Base-by-base conservation (phyloP, 1,284 basidiomycete species). In the Ganoderma meredithae region DNA sequence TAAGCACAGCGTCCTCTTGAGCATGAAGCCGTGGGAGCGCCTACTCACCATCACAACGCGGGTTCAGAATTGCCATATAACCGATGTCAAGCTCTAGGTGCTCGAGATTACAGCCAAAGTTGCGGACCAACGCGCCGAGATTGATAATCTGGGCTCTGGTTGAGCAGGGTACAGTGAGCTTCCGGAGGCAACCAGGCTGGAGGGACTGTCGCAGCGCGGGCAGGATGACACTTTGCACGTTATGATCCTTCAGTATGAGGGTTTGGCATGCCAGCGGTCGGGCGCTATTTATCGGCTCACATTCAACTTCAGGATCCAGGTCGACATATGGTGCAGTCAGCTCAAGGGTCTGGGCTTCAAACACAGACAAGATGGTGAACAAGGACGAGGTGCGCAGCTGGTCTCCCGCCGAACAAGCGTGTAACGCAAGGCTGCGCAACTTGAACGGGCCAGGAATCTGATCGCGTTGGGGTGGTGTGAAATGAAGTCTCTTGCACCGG, bases 351-450 rank as follows among this genome's bases (percentile, higher is more conserved):
- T 12, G 27, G 5, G 52, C 52, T 13, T 55, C 52, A 15, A 55
- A 55, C 52, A 55, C 31, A 15, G 52, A 55, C 15, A 55, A 17
- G 27, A 55, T 27, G 7, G 52, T 31, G 52, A 55, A 55, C 25
- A 55, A 12, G 15, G 52, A 55, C 17, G 52, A 55, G 12, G 52
- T 55, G 13, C 52, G 31, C 17, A 55, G 52, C 27, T 27, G 27
- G 25, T 55, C 25, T 25, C 52, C 52, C 13, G 52, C 52, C 52
- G 52, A 55, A 31, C 52, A 55, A 55, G 52, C 27, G 17, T 55
- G 17, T 6, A 55, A 19, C 52, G 25, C 52, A 17, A 55, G 52
- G 52, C 31, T 17, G 27, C 27, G 27, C 17, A 55, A 3, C 13
- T 19, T 55, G 52, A 55, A 55, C 25, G 52, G 52, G 27, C 31